Base-by-base conservation (phyloP, 345 rosid genomes). In the Pistacia atlantica region DNA sequence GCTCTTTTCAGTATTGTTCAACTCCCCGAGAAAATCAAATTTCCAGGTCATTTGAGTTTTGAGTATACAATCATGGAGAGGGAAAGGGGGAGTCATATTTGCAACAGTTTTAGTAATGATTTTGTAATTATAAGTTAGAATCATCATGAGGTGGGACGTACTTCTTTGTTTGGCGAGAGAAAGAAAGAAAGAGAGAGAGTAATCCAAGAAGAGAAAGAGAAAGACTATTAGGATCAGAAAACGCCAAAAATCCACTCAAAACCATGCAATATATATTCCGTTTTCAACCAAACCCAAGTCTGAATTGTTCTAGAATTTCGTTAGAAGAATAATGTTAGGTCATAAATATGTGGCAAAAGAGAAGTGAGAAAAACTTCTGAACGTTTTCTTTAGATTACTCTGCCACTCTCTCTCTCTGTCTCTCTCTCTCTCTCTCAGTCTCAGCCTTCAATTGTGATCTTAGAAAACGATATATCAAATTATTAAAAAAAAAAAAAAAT, bases 241-340 rank as follows among this genome's bases (percentile, higher is more conserved):
- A 84, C 69, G 87, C 83, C 86, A 86, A 86, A 80, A 68, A 79
- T 72, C 58, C 83, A 81, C 86, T 84, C 56, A 88, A 76, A 70
- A 79, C 86, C 85, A 83, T 82, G 86, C 87, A 84, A 73, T 56
- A 46, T 48, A n/a, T 58, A 22, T 76, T 68, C 71, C 65, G 49
- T 73, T 69, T 74, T 69, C 69, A 79, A 75, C 74, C 58, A 64
- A 78, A 75, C 71, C 78, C 65, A 59, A 28, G 56, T 17, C 54
- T 66, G 51, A 49, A 51, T 51, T 20, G 11, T 35, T 65, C 63
- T 65, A 65, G 60, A 63, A 65, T 45, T 65, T 75, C 60, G 11
- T 62, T 11, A 49, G 33, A 17, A 8, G 60, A 49, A 48, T n/a
- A n/a, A 54, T 37, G 58, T 28, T 42, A 73, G 25, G 20, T 69